Evolutionary conservation across 108 stramenopile species (phyloP), one percentile per base, ranked within the genome.

Genomic region (Asterionellopsis glacialis): DNA sequence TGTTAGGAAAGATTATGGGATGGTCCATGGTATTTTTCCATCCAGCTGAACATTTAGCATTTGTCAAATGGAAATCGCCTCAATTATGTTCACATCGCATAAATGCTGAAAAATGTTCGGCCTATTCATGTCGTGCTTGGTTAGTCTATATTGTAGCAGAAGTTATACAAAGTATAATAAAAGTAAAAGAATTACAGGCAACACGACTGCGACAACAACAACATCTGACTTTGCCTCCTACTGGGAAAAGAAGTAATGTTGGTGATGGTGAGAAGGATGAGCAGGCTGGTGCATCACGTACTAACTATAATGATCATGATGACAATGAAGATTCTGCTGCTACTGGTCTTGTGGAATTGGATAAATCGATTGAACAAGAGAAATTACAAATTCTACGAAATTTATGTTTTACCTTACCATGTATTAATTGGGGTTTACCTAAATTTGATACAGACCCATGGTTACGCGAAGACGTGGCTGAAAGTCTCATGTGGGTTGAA

Each of bases 21-120:
- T 84, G 83, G 71, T 72, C 69, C 41, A 91, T 91, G 90, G 15
- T 85, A 11, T 53, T 60, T 5, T 91, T 88, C 45, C 84, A 88
- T 74, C 90, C 90, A 16, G 42, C 83, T 33, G 90, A 91, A 60
- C 80, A 85, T 57, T 57, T 84, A 2, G 84, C 90, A 0, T 91
- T 78, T 65, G 47, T 80, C 11, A 61, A 76, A 41, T 91, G 85
- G 84, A 76, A 70, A 45, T 66, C 80, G 38, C 90, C n/a, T n/a
- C 90, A 23, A 63, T 64, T 15, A 26, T 27, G 9, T 79, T 50
- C 48, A 50, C 23, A 61, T 44, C n/a, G 6, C 22, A 68, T 57
- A 27, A 70, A 61, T 64, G 86, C 83, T 5, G 76, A 80, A 23
- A 59, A 59, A 45, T 57, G 69, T 0, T 80, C 79, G 19, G 84